Percentiles rank a stretch among this genome's conserved stretches.
phyloP scores from a whole-genome alignment of 2,329 filamentous ascomycete genomes.

The Bertia moriformis region DNA sequence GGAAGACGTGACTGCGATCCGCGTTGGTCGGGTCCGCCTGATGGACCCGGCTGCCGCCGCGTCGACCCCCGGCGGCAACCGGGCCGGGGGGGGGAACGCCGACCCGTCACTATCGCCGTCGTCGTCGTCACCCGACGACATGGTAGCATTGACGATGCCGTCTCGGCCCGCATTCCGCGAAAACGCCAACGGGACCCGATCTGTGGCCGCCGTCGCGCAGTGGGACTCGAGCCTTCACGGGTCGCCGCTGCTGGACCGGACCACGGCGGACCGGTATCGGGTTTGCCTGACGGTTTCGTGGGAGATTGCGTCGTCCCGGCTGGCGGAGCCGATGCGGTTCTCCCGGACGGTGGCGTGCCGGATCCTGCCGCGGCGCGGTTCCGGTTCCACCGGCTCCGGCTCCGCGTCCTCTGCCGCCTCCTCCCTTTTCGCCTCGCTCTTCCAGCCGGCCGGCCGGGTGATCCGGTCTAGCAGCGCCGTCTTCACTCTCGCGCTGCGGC shows the following conservation, averaged over 20 bases:
- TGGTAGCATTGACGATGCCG: conserved; percentile 64
- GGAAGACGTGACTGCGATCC: conserved; percentile 66
- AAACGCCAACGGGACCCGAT: conserved; percentile 80
- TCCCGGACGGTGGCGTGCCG: conserved; percentile 68
- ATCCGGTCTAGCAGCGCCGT: conserved; percentile 77
- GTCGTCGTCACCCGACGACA: conserved; percentile 53
- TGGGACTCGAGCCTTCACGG: conserved; percentile 93
- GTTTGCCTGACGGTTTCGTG: conserved; percentile 78
- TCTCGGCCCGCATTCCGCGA: conserved; percentile 66
- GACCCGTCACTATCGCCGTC: no score
- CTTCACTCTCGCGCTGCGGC: conserved; percentile 74
- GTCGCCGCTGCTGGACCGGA: conserved; percentile 82
- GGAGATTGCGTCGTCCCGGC: conserved; percentile 70
- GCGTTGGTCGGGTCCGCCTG: conserved; percentile 68
- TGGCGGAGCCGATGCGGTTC: conserved; percentile 81
- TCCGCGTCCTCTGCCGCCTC: no score
- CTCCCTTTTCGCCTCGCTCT: conserved; percentile 73
- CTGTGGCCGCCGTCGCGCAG: conserved; percentile 73
- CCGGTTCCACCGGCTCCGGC: conserved; percentile 75
- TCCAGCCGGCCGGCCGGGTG: conserved; percentile 69
- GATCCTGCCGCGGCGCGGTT: conserved; percentile 68
- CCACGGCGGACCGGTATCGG: conserved; percentile 80
- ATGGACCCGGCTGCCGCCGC: conserved; percentile 75
- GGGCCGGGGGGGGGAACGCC: no score
- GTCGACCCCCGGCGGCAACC: no score